Base-by-base conservation (phyloP, 805 yeast genomes). In the Kluyveromyces siamensis region DNA sequence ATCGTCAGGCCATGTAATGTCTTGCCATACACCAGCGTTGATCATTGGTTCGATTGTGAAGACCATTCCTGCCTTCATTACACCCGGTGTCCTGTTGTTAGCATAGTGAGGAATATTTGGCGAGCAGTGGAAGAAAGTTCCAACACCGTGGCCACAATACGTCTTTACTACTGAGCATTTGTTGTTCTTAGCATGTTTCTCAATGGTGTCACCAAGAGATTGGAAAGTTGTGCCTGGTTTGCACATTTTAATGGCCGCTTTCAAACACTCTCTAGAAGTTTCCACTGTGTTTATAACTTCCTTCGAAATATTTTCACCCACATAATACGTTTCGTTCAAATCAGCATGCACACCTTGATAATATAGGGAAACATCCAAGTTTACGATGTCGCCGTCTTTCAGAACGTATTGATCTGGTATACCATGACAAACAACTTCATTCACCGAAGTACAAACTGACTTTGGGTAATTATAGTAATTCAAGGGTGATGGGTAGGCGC, bases 21-120 rank as follows among this genome's bases (percentile, higher is more conserved):
- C 98, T 61, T 79, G 79, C 71, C 79, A 84, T 0, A 84, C 71
- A 8, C 99, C 99, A 55, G 81, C 72, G 63, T 87, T 85, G 56
- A 93, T 79, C 99, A 93, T 93, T 42, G 99, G 99, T 70, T 93
- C 99, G 50, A 93, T 87, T 19, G 99, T 93, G 73, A 93, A 93
- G 13, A 87, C 88, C 84, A 90, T 86, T 19, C 99, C 99, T 19
- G 96, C 91, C 65, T 87, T 87, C 72, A 93, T 90, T 41, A 87
- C 81, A 50, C 99, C 99, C 43, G 90, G 75, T 8, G 96, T 87
- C 71, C 91, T 91, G 71, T 90, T 93, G 58, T 81, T 83, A 19
- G 93, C 95, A 63, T 93, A 93, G 67, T 93, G 99, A 2, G 97
- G 96, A 48, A 93, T 79, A 57, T 82, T 86, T 37, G 99, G 99